These are phyloP conservation scores for Auricularia auricula-judae DNA, from an alignment of 768 basidiomycete species.

Conservation along the genomic window DNA sequence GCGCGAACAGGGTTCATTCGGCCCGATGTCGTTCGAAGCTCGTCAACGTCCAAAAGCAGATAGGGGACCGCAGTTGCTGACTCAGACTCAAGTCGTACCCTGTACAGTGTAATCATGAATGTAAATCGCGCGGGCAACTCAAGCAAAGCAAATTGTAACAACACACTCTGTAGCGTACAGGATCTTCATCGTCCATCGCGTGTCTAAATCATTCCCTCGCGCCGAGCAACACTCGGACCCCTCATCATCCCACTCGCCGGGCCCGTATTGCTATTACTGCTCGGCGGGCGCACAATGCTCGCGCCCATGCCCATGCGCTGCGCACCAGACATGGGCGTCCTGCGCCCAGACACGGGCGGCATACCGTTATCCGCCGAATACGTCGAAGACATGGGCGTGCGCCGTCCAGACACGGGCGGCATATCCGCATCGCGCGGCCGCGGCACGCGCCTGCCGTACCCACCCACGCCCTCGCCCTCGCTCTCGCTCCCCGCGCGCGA, in stretches of 20 bases:
- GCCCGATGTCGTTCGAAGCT: background rate
- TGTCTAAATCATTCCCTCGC: background rate
- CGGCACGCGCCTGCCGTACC: background rate
- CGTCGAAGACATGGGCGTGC: background rate
- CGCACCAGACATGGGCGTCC: background rate
- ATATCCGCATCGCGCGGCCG: constrained; percentile 1
- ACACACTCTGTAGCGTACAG: too few relatives aligned
- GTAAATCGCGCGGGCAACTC: too few relatives aligned
- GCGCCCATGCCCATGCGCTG: background rate
- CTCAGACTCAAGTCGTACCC: too few relatives aligned
- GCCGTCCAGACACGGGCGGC: background rate
- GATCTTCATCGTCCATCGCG: too few relatives aligned
- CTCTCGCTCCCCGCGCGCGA: background rate
- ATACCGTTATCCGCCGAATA: background rate
- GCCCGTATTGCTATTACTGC: background rate
- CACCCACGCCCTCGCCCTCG: background rate
- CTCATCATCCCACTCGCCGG: background rate
- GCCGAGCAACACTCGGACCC: background rate
- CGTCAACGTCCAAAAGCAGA: too few relatives aligned
- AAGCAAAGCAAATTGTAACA: too few relatives aligned
- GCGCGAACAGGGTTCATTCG: background rate
- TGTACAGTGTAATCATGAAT: too few relatives aligned
- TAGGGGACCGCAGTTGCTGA: too few relatives aligned
- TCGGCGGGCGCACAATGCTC: background rate
- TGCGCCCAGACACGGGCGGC: background rate